A percentile compares a stretch with the other conserved stretches of the same genome.
Evolutionary conservation across 495 filamentous ascomycete species (phyloP).

Genomic region (Xylaria castorea): DNA sequence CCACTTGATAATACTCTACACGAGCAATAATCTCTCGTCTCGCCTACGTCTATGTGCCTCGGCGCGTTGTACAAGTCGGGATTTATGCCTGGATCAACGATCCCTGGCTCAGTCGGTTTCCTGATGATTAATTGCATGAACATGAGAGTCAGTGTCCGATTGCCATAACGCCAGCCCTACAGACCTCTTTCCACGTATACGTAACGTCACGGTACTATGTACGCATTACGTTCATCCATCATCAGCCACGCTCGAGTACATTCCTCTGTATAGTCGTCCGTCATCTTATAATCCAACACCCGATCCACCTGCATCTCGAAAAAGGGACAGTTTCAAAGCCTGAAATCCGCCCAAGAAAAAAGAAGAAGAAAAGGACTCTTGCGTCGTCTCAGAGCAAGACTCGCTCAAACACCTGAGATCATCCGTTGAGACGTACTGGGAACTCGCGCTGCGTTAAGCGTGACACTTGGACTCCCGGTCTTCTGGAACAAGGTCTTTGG

Average conservation of each 20-base stretch:
- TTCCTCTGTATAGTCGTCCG: slow-evolving; percentile 23
- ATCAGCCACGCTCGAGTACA: slow-evolving; percentile 15
- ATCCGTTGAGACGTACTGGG: background rate
- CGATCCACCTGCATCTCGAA: background rate
- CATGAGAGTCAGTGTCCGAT: background rate
- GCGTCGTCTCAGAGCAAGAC: background rate
- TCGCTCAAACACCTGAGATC: background rate
- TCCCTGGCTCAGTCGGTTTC: background rate
- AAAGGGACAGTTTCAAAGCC: background rate
- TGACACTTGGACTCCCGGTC: background rate
- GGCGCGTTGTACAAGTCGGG: background rate
- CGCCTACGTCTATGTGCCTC: background rate
- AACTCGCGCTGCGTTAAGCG: background rate
- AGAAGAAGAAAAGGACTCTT: background rate
- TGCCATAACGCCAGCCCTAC: slow-evolving; percentile 8
- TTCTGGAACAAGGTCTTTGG: background rate
- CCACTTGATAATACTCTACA: background rate
- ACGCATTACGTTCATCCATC: slow-evolving; percentile 67
- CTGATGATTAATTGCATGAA: background rate
- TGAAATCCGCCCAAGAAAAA: background rate
- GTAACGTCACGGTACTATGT: slow-evolving; percentile 56
- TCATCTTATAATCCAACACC: slow-evolving; percentile 3
- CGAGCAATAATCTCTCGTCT: background rate
- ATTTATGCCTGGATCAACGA: background rate
- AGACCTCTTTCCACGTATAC: background rate